Evolutionary conservation across 2,329 filamentous ascomycete species (phyloP), one percentile per base, ranked within the genome.

Genomic region (Aureobasidium subglaciale): DNA sequence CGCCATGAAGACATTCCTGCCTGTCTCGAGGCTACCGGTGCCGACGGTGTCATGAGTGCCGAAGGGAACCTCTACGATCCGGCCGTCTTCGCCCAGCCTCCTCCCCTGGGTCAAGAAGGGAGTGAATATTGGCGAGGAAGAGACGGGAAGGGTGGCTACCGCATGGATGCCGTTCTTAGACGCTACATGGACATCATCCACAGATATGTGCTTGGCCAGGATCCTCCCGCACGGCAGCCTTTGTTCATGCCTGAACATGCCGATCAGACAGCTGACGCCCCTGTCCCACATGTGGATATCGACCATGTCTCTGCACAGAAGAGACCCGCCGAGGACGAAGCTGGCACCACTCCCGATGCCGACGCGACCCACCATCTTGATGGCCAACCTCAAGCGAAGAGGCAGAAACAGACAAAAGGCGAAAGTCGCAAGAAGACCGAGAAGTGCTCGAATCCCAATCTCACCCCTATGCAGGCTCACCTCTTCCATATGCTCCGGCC

Each of bases 11-110:
- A 99, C 67, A 75, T 99, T 10, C 80, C 86, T 49, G 75, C 74
- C 18, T 97, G 92, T 65, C 74, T 99, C 18, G 81, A 84, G 48
- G 88, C 79, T 4, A 99, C 93, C 1, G 90, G 91, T 1, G 92
- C 86, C 1, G 93, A 99, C 69, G 93, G 81, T 16, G 83, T 99
- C 50, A 97, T 99, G 93, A 92, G 87, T 62, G 93, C 93, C 5
- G 93, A 99, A 71, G 93, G 90, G 0, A 96, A 96, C 67, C 78
- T 99, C 0, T 92, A 90, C 65, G 90, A 99, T 67, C 93, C 93
- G 0, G 84, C 83, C 2, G 86, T 99, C 40, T 99, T 99, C 66
- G 83, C 86, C 13, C 72, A 76, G 29, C 77, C 83, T 15, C 90
- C 90, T 0, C 68, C 80, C 0, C 64, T 75, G 0, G 87, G 84